Conservation (phyloP, 306 rosid species). For the Boehmeria nivea region DNA sequence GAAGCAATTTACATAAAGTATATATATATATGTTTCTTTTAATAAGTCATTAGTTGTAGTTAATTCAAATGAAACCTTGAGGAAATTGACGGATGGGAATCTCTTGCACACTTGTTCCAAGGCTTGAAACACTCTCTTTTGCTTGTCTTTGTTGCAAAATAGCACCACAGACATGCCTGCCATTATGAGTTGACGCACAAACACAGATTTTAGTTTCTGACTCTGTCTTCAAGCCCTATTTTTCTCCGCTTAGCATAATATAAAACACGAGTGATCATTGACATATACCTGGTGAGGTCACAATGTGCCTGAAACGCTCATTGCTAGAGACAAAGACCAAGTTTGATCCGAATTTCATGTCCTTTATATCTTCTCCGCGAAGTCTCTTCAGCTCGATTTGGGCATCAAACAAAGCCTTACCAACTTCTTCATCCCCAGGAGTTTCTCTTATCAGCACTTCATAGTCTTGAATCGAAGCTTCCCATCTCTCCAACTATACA, state of each 20-base stretch:
- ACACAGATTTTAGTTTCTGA: not conserved
- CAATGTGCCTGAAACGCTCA: conserved; percentile 75
- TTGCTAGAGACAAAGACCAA: conserved; percentile 62
- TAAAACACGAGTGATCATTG: not conserved
- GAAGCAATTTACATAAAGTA: too few species aligned
- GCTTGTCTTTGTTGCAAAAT: conserved; percentile 61
- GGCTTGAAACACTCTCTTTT: conserved; percentile 49
- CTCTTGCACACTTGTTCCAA: conserved; percentile 75
- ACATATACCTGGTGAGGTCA: conserved; percentile 74
- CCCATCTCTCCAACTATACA: conserved; percentile 81
- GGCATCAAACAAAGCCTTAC: conserved; percentile 75
- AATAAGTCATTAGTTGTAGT: too few species aligned
- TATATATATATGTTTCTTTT: not conserved
- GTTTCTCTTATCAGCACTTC: conserved; percentile 71
- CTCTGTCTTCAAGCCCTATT: not conserved
- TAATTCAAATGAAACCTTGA: conserved; percentile 50
- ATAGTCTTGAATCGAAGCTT: conserved; percentile 78
- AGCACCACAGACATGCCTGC: conserved; percentile 92
- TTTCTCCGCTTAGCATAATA: not conserved
- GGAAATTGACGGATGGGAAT: conserved; percentile 83
- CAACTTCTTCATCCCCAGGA: conserved; percentile 90
- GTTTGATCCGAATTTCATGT: conserved; percentile 76
- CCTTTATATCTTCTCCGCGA: conserved; percentile 63
- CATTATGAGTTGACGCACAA: not conserved
- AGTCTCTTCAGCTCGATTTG: conserved; percentile 59